Base-by-base conservation (phyloP, 1,284 basidiomycete species). In the Erythrobasidium hasegawianum region DNA sequence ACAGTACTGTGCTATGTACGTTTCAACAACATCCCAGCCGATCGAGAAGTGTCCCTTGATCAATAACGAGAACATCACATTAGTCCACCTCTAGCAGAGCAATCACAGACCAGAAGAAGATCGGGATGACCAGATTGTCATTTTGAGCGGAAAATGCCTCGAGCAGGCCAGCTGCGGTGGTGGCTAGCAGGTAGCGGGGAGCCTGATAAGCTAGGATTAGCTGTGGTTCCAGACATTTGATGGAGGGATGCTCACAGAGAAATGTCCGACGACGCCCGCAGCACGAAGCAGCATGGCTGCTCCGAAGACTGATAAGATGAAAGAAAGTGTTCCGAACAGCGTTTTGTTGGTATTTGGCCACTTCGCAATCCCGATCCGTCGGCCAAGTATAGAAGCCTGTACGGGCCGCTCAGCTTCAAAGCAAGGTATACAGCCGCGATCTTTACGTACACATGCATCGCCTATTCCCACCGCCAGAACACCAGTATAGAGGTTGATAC, bases 281-380 rank as follows among this genome's bases (percentile, higher is more conserved):
- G 87, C 71, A 67, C 89, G 83, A 69, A 98, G 79, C 11, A 85
- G 69, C 81, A 85, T 85, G 14, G 88, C 88, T 55, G 83, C 86
- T 8, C 77, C 75, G 18, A 89, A 80, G 57, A 97, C 84, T 2
- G 90, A 90, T 0, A 81, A 68, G 13, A 85, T 82, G 76, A 97
- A 96, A 5, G 91, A 92, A 8, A 84, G 75, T 68, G 88, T 91
- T 5, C 95, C 95, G 79, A 97, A 93, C 41, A 97, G 78, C 10
- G 95, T 97, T 80, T 98, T 98, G 26, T 86, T 87, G 26, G 83
- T 86, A 2, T 85, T 81, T 1, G 89, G 90, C 95, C 95, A 98
- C 66, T 86, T 83, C 71, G 86, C 80, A 20, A 81, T 81, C 1
- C 95, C 96, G 29, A 90, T 76, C 43, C 87, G 83, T 73, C 90